These are phyloP conservation scores for Pyrenula aspistea DNA, from an alignment of 495 filamentous ascomycete species.

Conservation along the genomic window DNA sequence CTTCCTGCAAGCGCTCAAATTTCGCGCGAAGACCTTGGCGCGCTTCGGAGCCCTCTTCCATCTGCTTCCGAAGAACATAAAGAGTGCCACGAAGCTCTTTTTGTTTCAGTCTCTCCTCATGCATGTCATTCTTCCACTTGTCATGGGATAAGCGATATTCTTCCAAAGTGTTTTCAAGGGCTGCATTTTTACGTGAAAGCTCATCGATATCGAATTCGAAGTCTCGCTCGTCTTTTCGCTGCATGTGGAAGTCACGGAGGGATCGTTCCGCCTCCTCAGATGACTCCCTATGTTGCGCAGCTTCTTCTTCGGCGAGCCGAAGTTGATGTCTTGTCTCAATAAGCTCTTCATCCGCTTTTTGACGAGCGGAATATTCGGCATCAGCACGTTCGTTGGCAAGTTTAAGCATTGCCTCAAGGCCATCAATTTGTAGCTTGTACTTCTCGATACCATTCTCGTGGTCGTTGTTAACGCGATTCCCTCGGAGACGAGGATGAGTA, in stretches of 20 bases:
- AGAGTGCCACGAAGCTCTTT: slow-evolving; percentile 52
- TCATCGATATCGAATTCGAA: slow-evolving; percentile 54
- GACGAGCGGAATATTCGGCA: slow-evolving; percentile 51
- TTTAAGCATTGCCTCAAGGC: slow-evolving; percentile 41
- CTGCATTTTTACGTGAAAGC: slow-evolving; percentile 42
- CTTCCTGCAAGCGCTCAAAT: slow-evolving; percentile 69
- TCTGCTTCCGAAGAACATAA: slow-evolving; percentile 55
- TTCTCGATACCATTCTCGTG: slow-evolving; percentile 36
- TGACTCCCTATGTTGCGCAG: slow-evolving; percentile 53
- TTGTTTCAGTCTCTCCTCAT: slow-evolving; percentile 41
- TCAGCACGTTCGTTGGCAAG: slow-evolving; percentile 37
- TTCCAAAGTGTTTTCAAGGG: slow-evolving; percentile 44
- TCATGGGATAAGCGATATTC: slow-evolving; percentile 48
- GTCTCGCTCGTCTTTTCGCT: slow-evolving; percentile 49
- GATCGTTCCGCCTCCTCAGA: slow-evolving; percentile 52
- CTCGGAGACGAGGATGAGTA: slow-evolving; percentile 22
- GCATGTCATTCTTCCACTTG: slow-evolving; percentile 35
- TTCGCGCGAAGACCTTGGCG: slow-evolving; percentile 69
- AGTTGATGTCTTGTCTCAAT: slow-evolving; percentile 58
- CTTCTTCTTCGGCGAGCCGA: slow-evolving; percentile 61
- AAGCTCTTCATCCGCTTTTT: slow-evolving; percentile 60
- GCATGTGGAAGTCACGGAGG: slow-evolving; percentile 38
- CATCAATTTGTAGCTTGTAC: slow-evolving; percentile 39
- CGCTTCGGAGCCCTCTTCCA: slow-evolving; percentile 72
- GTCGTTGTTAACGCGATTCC: slow-evolving; percentile 24